These are phyloP conservation scores for Cyclocybe cylindracea DNA, from an alignment of 768 basidiomycete genomes.

Conservation along the genomic window DNA sequence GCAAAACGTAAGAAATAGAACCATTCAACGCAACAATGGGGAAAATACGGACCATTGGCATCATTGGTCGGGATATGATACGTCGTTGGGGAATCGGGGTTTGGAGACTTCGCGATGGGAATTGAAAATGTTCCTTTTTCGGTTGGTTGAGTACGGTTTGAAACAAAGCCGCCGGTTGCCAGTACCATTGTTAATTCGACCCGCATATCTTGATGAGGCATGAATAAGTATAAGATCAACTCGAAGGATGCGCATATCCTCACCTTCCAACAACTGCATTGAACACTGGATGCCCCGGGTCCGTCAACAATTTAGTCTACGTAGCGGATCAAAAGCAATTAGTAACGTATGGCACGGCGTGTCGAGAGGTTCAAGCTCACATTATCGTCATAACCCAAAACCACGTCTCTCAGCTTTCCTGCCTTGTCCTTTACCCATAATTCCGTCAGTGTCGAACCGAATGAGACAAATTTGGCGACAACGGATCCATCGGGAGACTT, in stretches of 20 bases:
- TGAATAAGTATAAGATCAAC: neutral
- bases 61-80: conserved; percentile 55
- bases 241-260: neutral
- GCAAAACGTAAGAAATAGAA: neutral
- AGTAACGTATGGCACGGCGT: neutral
- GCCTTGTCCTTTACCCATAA: conserved; percentile 56
- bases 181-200: conserved; percentile 51
- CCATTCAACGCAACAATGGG: neutral
- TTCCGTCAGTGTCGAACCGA: conserved; percentile 57
- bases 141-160: neutral
- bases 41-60: conserved; percentile 37
- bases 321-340: neutral
- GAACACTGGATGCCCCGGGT: conserved; percentile 50
- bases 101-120: conserved; percentile 47
- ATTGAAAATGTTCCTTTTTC: conserved; percentile 51
- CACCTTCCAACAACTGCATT: conserved; percentile 38
- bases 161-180: neutral
- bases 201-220: conserved; percentile 42
- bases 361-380: conserved; percentile 24
- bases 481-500: conserved; percentile 56
- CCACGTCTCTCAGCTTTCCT: conserved; percentile 49
- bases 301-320: conserved; percentile 41
- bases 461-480: conserved; percentile 56
- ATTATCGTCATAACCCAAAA: conserved; percentile 61
- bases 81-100: conserved; percentile 41